phyloP scores from a whole-genome alignment of 176 grass and related monocot species.

The Luzula sylvatica region DNA sequence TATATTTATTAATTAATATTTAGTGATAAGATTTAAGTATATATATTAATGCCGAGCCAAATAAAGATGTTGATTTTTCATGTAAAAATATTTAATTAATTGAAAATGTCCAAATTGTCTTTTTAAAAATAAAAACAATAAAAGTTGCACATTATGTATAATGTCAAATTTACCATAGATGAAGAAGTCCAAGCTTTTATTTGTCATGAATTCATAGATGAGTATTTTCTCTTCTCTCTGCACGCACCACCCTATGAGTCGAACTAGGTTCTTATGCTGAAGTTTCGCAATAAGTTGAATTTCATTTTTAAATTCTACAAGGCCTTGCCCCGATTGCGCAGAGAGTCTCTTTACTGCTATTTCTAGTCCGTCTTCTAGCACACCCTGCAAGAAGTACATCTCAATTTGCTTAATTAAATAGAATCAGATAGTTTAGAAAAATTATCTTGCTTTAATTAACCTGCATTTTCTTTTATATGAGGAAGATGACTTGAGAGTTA shows the following conservation, averaged over 20 bases:
- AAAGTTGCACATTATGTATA: not conserved
- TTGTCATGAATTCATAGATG: constrained; percentile 23
- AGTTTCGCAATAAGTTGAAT: constrained; percentile 20
- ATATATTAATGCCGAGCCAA: no score
- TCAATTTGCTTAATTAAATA: no score
- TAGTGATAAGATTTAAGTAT: not conserved
- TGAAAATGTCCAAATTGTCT: no score
- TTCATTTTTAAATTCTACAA: constrained; percentile 24
- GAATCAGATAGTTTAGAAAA: no score
- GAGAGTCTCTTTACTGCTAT: constrained; percentile 21
- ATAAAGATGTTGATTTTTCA: not conserved
- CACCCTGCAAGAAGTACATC: constrained; percentile 3
- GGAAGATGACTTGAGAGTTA: no score
- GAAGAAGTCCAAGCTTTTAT: constrained; percentile 22
- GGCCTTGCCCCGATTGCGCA: constrained; percentile 8
- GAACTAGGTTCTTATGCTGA: constrained; percentile 23
- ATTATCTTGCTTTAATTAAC: not conserved
- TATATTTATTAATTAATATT: no score
- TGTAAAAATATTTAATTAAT: not conserved
- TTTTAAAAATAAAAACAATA: not conserved
- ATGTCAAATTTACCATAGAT: constrained; percentile 1
- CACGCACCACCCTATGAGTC: constrained; percentile 21
- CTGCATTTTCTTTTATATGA: no score
- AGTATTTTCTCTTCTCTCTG: constrained; percentile 18
- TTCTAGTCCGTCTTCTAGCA: constrained; percentile 9